These are phyloP conservation scores for Colletotrichum tofieldiae DNA, from an alignment of 2,329 filamentous ascomycete species.

Conservation along the genomic window DNA sequence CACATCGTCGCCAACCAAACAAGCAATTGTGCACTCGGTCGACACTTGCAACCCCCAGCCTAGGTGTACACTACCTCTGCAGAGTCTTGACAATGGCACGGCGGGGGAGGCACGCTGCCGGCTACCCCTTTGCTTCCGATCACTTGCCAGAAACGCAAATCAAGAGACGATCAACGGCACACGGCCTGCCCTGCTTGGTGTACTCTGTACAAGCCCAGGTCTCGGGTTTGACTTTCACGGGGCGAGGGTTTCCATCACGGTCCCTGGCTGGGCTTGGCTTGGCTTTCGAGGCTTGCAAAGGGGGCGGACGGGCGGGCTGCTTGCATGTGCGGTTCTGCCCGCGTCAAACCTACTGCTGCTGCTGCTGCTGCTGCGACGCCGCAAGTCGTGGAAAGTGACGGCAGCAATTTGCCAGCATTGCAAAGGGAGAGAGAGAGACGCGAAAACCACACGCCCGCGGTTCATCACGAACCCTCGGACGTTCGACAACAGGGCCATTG, in stretches of 20 bases:
- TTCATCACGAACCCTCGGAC: slow-evolving; percentile 31
- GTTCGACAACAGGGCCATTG: slow-evolving; percentile 9
- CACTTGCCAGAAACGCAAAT: slow-evolving; percentile 15
- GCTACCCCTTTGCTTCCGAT: not conserved
- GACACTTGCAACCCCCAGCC: not conserved
- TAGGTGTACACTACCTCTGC: not conserved
- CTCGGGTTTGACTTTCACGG: not conserved
- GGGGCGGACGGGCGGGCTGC: not conserved
- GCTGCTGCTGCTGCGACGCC: not conserved
- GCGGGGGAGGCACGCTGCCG: not conserved
- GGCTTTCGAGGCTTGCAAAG: not conserved
- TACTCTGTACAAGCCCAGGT: too few relatives aligned
- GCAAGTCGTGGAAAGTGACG: not conserved
- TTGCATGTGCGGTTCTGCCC: not conserved
- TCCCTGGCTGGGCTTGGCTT: not conserved
- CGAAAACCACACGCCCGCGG: slow-evolving; percentile 38
- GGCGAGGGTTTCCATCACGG: not conserved
- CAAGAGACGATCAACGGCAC: not conserved
- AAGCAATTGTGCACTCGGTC: slow-evolving; percentile 24
- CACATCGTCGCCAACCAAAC: slow-evolving; percentile 36
- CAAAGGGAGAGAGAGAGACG: slow-evolving; percentile 8
- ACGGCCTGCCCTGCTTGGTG: not conserved
- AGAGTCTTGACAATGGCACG: not conserved
- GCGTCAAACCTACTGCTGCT: not conserved
- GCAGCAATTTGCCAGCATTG: too few relatives aligned